A percentile compares a stretch with the other conserved stretches of the same genome.
Evolutionary conservation across 257 asterid genomes (phyloP).

Genomic region (Cruciata laevipes): DNA sequence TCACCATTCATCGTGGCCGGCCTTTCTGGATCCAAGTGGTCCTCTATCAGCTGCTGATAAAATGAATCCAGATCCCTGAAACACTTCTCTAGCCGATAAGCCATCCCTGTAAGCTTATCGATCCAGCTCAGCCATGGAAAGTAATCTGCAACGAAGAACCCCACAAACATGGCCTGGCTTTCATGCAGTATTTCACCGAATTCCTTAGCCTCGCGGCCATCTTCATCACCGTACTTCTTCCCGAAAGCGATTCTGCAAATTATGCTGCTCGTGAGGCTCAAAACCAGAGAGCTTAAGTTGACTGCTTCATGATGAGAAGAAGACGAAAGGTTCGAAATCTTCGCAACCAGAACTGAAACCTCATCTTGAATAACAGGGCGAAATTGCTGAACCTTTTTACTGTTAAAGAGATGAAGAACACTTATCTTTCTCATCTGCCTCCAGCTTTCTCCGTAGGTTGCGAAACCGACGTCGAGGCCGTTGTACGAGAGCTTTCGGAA

Average conservation of each 20-base stretch:
- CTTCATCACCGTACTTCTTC: not conserved
- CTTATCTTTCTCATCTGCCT: not conserved
- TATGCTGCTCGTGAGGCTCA: not conserved
- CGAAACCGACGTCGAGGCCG: not conserved
- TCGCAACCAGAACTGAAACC: not conserved
- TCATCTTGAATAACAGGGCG: not conserved
- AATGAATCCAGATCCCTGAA: not conserved
- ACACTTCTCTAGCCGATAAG: not conserved
- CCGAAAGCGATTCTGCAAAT: slow-evolving; percentile 3
- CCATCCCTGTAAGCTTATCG: not conserved
- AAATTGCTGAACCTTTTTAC: not conserved
- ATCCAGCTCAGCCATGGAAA: not conserved
- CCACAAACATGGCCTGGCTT: not conserved
- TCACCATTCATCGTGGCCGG: not conserved
- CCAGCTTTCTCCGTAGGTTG: not conserved
- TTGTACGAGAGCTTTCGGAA: not conserved
- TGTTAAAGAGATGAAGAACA: not conserved
- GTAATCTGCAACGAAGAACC: not conserved
- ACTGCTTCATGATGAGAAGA: not conserved
- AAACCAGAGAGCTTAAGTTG: not conserved
- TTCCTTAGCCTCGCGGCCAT: not conserved
- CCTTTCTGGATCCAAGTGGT: slow-evolving; percentile 5
- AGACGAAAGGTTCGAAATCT: not conserved
- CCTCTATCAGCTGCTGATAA: not conserved
- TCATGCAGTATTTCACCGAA: not conserved